Base-by-base conservation (phyloP, 495 filamentous ascomycete genomes). In the Xylaria acuta region DNA sequence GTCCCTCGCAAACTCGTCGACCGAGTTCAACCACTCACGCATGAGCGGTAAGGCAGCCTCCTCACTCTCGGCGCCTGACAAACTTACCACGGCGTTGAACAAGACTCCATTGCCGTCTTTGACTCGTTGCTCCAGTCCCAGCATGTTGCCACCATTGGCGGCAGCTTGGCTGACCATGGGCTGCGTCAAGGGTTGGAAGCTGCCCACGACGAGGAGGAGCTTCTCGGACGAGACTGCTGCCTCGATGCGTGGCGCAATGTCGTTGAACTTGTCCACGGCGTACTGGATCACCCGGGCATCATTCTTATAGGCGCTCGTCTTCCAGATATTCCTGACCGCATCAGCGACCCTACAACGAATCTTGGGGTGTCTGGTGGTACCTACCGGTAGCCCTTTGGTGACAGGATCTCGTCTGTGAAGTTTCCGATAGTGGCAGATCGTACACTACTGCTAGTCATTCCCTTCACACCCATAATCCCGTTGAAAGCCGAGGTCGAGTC, bases 71-170 rank as follows among this genome's bases (percentile, higher is more conserved):
- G 69, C 58, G 14, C 74, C 72, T 38, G 58, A 36, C 12, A 67
- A 68, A 53, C 75, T 69, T 27, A 53, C 64, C 3, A 54, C 64
- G 12, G 73, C 59, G 2, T 73, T 63, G 22, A 72, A 78, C 30
- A 80, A 36, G 12, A 75, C 43, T 18, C 74, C 72, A 72, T 80
- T 73, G 1, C 81, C 81, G 1, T 66, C 30, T 38, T 53, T 25
- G 12, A 53, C 30, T 25, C 64, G 25, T 38, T 66, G 12, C 18
- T 80, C 76, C 3, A 88, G 76, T 2, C 86, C 86, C 1, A 88
- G 77, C 8, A 85, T 78, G 69, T 88, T 88, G 1, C 84, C 86
- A 7, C 85, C 86, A 54, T 76, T 79, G 41, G 80, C 81, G 30
- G 75, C 69, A 75, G 83, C 84, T 18, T 86, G 79, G 5, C 78